Base-by-base conservation (phyloP, 176 grass and related monocot genomes). In the Olyra latifolia region DNA sequence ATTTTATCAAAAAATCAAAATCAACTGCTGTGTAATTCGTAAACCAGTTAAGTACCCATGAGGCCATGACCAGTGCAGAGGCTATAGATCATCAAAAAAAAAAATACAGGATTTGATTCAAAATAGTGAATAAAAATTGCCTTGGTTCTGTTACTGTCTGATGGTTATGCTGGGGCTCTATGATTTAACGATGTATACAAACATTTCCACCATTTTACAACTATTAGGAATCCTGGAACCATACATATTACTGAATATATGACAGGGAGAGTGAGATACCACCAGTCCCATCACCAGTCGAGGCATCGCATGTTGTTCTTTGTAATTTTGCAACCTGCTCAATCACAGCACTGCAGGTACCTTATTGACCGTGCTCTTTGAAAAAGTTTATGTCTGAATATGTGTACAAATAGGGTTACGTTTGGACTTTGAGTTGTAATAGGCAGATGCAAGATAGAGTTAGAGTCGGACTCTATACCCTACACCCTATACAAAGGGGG, bases 321-420 rank as follows among this genome's bases (percentile, higher is more conserved):
- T n/a, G 75, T 91, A 83, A 97, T 77, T 97, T 89, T 11, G 91
- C 91, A 1, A 78, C 85, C 75, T 94, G 91, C 65, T 97, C 91
- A 14, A 97, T 72, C 24, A 84, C 84, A 67, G 89, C n/a, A n/a
- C n/a, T n/a, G n/a, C n/a, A n/a, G n/a, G 72, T 75, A 94, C 80
- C 20, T 79, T 84, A 30, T 77, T 88, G n/a, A n/a, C n/a, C n/a
- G n/a, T n/a, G n/a, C n/a, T n/a, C n/a, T n/a, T n/a, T n/a, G n/a
- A n/a, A n/a, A n/a, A n/a, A n/a, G n/a, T n/a, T n/a, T n/a, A n/a
- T n/a, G n/a, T n/a, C n/a, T n/a, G n/a, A n/a, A n/a, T n/a, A n/a
- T n/a, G n/a, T n/a, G n/a, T n/a, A n/a, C n/a, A n/a, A n/a, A n/a
- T n/a, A n/a, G n/a, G n/a, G n/a, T n/a, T n/a, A n/a, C n/a, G n/a